Percentiles rank a stretch among this genome's conserved stretches.
These are phyloP conservation scores for Vigna hirtella DNA, from an alignment of 306 rosid genomes.

Conservation along the genomic window DNA sequence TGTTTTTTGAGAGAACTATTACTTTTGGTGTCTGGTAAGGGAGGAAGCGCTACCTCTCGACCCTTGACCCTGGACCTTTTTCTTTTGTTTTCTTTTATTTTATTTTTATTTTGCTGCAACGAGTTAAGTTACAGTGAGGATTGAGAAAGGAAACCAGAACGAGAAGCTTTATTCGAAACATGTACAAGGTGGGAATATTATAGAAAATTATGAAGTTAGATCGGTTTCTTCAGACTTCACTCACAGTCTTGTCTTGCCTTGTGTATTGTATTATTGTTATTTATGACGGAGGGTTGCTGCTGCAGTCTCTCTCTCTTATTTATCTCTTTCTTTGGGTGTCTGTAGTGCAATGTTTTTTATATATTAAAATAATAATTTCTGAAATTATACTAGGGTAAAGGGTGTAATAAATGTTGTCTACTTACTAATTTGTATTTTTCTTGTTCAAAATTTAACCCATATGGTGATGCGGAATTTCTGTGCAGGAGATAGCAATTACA, in stretches of 20 bases:
- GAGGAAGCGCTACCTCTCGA: slow-evolving; percentile 3
- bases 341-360: background rate
- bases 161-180: slow-evolving; percentile 33
- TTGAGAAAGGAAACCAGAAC: slow-evolving; percentile 23
- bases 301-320: background rate
- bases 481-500: slow-evolving; percentile 20
- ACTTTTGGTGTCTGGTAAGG: slow-evolving; percentile 36
- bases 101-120: background rate
- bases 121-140: background rate
- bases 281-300: slow-evolving; percentile 11
- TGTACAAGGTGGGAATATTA: slow-evolving; percentile 30
- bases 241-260: background rate
- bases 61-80: too few relatives aligned
- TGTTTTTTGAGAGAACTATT: slow-evolving; percentile 1
- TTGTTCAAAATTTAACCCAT: background rate
- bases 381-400: background rate
- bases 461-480: background rate
- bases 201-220: background rate
- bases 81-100: background rate
- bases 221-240: slow-evolving; percentile 1
- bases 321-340: background rate
- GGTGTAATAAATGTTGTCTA: background rate
- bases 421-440: background rate
- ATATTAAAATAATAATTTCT: background rate
- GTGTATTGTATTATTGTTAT: background rate